phyloP scores from a whole-genome alignment of 2,329 filamentous ascomycete species.

The Trichophyton schoenleinii region DNA sequence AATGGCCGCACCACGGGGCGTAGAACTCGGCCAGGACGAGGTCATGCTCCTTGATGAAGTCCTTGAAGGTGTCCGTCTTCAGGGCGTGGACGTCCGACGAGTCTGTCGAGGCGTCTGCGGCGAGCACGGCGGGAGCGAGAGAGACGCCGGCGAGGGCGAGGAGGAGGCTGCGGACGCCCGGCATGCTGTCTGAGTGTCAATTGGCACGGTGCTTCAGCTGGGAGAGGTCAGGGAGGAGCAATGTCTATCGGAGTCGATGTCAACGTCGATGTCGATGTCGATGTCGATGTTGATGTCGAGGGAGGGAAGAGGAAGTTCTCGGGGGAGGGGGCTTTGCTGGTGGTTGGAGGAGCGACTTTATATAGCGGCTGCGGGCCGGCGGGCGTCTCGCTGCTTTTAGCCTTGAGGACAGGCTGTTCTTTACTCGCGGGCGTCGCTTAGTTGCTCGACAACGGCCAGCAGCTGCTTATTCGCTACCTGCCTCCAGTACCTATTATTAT shows the following conservation, averaged over 20 bases:
- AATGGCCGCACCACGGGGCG: constrained; percentile 94
- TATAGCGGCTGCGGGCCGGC: too few relatives aligned
- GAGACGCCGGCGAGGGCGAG: constrained; percentile 25
- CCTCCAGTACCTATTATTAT: too few relatives aligned
- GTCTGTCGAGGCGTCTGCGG: constrained; percentile 21
- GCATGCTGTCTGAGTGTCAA: constrained; percentile 19
- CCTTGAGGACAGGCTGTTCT: constrained; percentile 32
- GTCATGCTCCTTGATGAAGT: constrained; percentile 73
- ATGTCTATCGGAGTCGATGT: too few relatives aligned
- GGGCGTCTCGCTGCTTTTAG: not conserved
- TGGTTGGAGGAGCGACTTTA: too few relatives aligned
- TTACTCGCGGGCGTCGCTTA: constrained; percentile 12
- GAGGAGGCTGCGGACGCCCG: constrained; percentile 28
- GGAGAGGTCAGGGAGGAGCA: not conserved
- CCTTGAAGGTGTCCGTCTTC: constrained; percentile 73
- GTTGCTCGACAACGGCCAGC: not conserved
- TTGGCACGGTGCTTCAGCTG: not conserved
- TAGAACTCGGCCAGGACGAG: constrained; percentile 95
- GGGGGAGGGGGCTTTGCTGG: too few relatives aligned
- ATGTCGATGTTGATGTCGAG: not conserved
- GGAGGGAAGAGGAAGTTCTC: not conserved
- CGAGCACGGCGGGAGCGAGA: constrained; percentile 16
- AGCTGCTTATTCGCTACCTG: not conserved
- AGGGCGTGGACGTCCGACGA: constrained; percentile 71
- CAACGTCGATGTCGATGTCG: too few relatives aligned